Evolutionary conservation across 2,329 filamentous ascomycete species (phyloP).

Genomic region (Colletotrichum limetticola): DNA sequence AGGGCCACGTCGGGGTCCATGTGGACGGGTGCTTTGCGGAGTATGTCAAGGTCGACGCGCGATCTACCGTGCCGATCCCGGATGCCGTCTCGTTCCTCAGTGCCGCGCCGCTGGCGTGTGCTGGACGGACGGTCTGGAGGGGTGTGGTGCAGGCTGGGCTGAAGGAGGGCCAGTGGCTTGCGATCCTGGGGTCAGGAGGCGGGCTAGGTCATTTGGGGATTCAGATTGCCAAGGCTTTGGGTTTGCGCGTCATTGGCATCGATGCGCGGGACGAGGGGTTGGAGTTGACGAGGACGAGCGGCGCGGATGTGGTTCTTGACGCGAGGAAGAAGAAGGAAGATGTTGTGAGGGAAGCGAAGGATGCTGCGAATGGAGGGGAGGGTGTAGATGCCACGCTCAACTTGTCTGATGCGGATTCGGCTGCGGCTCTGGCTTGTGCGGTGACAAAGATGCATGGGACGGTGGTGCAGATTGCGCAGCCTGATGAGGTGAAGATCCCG

Average conservation of each 20-base stretch:
- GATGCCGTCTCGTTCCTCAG: constrained; percentile 54
- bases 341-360: constrained; percentile 57
- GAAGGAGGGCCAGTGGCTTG: constrained; percentile 70
- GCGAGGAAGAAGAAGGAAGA: constrained; percentile 58
- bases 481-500: constrained; percentile 47
- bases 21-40: constrained; percentile 67
- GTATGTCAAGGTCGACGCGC: constrained; percentile 61
- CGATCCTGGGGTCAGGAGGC: constrained; percentile 61
- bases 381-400: constrained; percentile 59
- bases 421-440: constrained; percentile 62
- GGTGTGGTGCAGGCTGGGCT: constrained; percentile 54
- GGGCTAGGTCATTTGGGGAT: neutral
- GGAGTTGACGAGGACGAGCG: constrained; percentile 54
- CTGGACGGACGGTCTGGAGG: constrained; percentile 62
- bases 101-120: constrained; percentile 68
- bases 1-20: constrained; percentile 60
- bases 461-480: constrained; percentile 69
- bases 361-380: constrained; percentile 54
- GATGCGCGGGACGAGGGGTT: constrained; percentile 70
- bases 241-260: constrained; percentile 62
- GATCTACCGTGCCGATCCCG: neutral
- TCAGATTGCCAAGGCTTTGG: neutral
- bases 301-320: constrained; percentile 64
- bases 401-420: constrained; percentile 40
- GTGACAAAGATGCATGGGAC: constrained; percentile 69